A percentile compares a stretch with the other conserved stretches of the same genome.
These are phyloP conservation scores for Pythium brachiatum DNA, from an alignment of 352 stramenopile species.

Conservation along the genomic window DNA sequence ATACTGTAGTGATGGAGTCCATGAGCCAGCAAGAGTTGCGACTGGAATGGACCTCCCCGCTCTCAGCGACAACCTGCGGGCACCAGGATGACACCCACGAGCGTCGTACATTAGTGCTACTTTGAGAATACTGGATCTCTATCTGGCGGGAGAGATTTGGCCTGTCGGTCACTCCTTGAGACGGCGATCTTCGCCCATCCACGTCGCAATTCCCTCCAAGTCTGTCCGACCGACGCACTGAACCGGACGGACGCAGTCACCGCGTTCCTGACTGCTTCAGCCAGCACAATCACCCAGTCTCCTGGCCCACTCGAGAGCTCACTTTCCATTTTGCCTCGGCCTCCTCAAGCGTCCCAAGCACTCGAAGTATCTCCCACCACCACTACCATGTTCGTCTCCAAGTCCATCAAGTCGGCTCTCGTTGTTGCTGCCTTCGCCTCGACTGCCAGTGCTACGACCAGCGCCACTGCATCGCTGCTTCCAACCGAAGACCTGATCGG, in stretches of 20 bases:
- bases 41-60: too few relatives aligned
- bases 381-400: background rate
- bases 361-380: background rate
- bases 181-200: too few relatives aligned
- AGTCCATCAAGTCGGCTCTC: background rate
- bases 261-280: too few relatives aligned
- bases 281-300: too few relatives aligned
- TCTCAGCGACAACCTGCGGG: too few relatives aligned
- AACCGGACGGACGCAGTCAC: too few relatives aligned
- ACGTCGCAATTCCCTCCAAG: too few relatives aligned
- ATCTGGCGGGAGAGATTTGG: background rate
- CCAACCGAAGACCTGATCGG: slow-evolving; percentile 24
- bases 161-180: background rate
- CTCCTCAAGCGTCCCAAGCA: background rate
- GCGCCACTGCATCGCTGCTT: background rate
- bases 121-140: background rate
- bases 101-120: background rate
- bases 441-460: background rate
- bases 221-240: too few relatives aligned
- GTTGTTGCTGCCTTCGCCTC: background rate
- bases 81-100: background rate
- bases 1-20: too few relatives aligned
- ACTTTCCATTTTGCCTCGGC: background rate
- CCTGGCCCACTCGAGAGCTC: background rate
- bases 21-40: too few relatives aligned